These are phyloP conservation scores for Lichtheimia ornata DNA, from an alignment of 371 early-diverging fungal genomes.

Conservation along the genomic window DNA sequence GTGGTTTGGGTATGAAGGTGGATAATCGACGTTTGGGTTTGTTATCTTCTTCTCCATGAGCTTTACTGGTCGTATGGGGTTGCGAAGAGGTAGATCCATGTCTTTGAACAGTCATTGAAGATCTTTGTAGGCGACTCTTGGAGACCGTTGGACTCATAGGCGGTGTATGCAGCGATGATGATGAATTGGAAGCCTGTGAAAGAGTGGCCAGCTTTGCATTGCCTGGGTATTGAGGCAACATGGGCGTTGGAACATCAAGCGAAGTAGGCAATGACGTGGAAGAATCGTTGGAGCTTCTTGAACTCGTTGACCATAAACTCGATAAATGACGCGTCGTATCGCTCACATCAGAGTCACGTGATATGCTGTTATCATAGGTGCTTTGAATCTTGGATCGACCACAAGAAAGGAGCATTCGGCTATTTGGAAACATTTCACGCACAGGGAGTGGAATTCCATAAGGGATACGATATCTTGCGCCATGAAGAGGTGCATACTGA, in stretches of 20 bases:
- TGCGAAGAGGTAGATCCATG: constrained; percentile 6
- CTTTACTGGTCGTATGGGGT: background rate
- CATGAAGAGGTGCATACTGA: constrained; percentile 51
- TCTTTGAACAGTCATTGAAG: constrained; percentile 1
- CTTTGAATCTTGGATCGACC: constrained; percentile 45
- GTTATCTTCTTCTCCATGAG: background rate
- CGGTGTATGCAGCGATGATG: constrained; percentile 27
- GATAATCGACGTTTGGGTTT: constrained; percentile 28
- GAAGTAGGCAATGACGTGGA: constrained; percentile 24
- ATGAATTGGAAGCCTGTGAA: constrained; percentile 29
- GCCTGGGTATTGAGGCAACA: constrained; percentile 39
- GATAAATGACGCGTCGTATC: constrained; percentile 28
- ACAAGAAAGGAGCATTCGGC: constrained; percentile 51
- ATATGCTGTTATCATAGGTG: constrained; percentile 26
- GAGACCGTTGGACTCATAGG: constrained; percentile 25
- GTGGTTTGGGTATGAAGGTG: constrained; percentile 43
- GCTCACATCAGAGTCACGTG: constrained; percentile 27
- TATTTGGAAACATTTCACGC: constrained; percentile 63
- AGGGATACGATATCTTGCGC: constrained; percentile 36
- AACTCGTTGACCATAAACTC: constrained; percentile 38
- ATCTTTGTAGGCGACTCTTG: constrained; percentile 13
- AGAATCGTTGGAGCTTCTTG: constrained; percentile 37
- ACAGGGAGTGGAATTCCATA: constrained; percentile 56
- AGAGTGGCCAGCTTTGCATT: constrained; percentile 35
- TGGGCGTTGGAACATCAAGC: constrained; percentile 16